phyloP scores from a whole-genome alignment of 306 rosid species.

The Rosa chinensis region DNA sequence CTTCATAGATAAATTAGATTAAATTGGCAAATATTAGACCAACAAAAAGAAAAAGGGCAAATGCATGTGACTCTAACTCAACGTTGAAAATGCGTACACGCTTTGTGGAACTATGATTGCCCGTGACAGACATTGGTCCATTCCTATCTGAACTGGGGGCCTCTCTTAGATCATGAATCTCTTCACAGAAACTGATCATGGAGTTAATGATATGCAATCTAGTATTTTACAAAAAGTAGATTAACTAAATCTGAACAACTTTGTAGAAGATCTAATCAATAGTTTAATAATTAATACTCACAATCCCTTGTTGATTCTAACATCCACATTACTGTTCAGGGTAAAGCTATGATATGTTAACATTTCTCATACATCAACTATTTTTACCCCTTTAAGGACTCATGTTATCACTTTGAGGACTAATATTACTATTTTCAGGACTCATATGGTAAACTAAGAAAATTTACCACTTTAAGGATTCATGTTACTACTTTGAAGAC shows the following conservation, averaged over 20 bases:
- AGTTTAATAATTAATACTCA: not conserved
- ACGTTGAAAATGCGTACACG: not conserved
- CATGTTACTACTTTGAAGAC: too few relatives aligned
- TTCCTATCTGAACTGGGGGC: constrained; percentile 12
- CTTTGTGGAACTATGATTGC: not conserved
- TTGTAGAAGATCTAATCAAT: not conserved
- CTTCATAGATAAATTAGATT: not conserved
- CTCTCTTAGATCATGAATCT: not conserved
- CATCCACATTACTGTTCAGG: not conserved
- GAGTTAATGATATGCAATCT: not conserved
- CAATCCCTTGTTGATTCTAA: not conserved
- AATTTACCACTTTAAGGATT: too few relatives aligned
- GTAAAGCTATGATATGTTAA: too few relatives aligned
- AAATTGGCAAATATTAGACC: not conserved
- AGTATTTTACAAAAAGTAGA: not conserved
- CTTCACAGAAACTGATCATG: not conserved
- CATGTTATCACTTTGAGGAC: too few relatives aligned
- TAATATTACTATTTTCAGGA: too few relatives aligned
- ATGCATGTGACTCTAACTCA: not conserved
- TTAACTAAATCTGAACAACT: not conserved
- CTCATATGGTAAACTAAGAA: too few relatives aligned
- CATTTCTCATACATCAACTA: too few relatives aligned
- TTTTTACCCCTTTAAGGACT: too few relatives aligned
- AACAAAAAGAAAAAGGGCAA: not conserved
- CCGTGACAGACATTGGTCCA: constrained; percentile 20